These are phyloP conservation scores for Diaporthe aspalathi DNA, from an alignment of 2,329 filamentous ascomycete species.

Conservation along the genomic window DNA sequence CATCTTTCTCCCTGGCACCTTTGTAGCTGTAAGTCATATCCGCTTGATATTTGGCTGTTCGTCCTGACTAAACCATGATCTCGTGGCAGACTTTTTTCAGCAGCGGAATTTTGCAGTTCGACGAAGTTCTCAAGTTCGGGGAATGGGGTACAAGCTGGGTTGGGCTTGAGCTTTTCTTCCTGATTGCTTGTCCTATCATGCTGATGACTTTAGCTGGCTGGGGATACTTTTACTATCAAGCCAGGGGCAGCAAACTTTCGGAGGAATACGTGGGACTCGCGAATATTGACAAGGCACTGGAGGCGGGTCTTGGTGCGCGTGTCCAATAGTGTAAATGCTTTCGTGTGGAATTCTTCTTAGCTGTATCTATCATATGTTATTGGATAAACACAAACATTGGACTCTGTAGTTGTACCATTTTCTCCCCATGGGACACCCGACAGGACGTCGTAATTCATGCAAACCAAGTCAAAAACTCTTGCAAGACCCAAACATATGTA, in stretches of 20 bases:
- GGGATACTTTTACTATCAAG: background rate
- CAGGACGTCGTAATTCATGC: too few relatives aligned
- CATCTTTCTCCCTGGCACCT: conserved; percentile 47
- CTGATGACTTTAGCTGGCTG: background rate
- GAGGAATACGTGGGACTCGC: background rate
- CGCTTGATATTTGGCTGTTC: background rate
- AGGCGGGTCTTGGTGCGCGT: background rate
- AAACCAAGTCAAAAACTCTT: too few relatives aligned
- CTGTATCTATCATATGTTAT: too few relatives aligned
- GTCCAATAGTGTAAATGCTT: background rate
- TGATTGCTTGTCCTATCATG: conserved; percentile 1
- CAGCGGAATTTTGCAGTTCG: background rate
- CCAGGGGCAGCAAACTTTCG: background rate
- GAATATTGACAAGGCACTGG: background rate
- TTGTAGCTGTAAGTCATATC: conserved; percentile 37
- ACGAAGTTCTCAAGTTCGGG: background rate
- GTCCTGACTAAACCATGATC: conserved; percentile 8
- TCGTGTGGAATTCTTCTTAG: too few relatives aligned
- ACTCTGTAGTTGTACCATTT: too few relatives aligned
- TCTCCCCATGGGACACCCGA: too few relatives aligned
- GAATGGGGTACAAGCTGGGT: background rate
- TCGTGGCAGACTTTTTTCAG: conserved; percentile 10
- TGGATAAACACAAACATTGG: too few relatives aligned
- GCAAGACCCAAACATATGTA: too few relatives aligned
- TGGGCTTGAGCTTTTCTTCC: background rate